A percentile compares a stretch with the other conserved stretches of the same genome.
These are phyloP conservation scores for Asterella californica DNA, from an alignment of 225 moss, liverwort and hornwort genomes.

Conservation along the genomic window DNA sequence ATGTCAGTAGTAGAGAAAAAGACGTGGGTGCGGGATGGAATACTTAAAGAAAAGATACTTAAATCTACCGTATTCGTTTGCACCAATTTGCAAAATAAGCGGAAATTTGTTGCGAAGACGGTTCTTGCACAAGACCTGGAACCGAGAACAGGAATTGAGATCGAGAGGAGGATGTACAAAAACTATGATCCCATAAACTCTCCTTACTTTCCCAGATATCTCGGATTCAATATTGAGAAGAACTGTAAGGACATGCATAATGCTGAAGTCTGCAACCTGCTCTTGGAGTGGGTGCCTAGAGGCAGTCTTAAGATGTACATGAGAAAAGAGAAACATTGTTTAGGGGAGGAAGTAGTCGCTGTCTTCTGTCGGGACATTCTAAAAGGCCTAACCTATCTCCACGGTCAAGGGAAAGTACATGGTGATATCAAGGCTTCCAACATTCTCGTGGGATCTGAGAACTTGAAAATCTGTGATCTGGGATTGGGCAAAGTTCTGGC, in stretches of 20 bases:
- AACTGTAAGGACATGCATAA: background rate
- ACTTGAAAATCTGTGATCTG: conserved; percentile 37
- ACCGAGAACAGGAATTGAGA: conserved; percentile 16
- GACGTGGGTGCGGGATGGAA: conserved; percentile 25
- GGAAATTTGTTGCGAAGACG: conserved; percentile 28
- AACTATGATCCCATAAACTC: conserved; percentile 18
- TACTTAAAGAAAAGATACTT: conserved; percentile 10
- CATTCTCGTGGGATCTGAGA: conserved; percentile 19
- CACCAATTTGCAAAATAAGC: background rate
- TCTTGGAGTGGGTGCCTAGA: conserved; percentile 26
- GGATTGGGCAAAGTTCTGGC: conserved; percentile 30
- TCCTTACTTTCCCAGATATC: conserved; percentile 27
- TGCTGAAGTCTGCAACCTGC: conserved; percentile 12
- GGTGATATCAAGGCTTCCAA: conserved; percentile 38
- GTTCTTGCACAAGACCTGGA: conserved; percentile 9
- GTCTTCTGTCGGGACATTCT: conserved; percentile 32
- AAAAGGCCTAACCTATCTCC: conserved; percentile 23
- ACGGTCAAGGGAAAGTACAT: conserved; percentile 24
- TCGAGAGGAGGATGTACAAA: conserved; percentile 23
- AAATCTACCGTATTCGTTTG: conserved; percentile 25
- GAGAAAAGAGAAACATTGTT: background rate
- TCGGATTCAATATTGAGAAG: conserved; percentile 13
- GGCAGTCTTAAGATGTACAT: conserved; percentile 15
- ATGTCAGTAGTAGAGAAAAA: background rate
- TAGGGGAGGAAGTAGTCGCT: conserved; percentile 33